These are phyloP conservation scores for Bruguiera parviflora DNA, from an alignment of 345 rosid species.

Conservation along the genomic window DNA sequence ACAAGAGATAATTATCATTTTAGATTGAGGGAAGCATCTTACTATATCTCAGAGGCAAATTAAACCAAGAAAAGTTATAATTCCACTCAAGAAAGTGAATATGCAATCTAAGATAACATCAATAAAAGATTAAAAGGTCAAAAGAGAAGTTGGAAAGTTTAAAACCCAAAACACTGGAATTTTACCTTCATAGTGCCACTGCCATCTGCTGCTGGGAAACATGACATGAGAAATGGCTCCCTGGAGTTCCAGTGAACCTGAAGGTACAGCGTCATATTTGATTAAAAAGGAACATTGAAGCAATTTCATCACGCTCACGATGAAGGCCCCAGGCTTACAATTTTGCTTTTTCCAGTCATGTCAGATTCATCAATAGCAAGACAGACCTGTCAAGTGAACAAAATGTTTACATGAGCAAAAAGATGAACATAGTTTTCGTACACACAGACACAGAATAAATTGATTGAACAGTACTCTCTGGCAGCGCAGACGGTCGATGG, in stretches of 20 bases:
- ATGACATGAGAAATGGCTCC: slow-evolving; percentile 88
- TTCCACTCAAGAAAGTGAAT: too few species aligned
- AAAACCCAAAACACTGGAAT: background rate
- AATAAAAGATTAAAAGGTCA: background rate
- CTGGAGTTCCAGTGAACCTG: slow-evolving; percentile 81
- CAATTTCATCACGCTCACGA: slow-evolving; percentile 4
- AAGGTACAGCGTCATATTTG: slow-evolving; percentile 22
- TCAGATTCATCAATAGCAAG: too few species aligned
- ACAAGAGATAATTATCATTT: too few species aligned
- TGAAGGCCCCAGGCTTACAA: slow-evolving; percentile 42
- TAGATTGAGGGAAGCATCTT: background rate
- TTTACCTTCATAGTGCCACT: slow-evolving; percentile 91
- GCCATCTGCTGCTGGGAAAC: slow-evolving; percentile 96
- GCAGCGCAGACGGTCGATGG: slow-evolving; percentile 23
- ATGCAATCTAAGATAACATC: too few species aligned
- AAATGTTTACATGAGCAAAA: background rate
- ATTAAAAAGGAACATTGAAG: slow-evolving; percentile 10
- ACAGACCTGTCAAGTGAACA: slow-evolving; percentile 41
- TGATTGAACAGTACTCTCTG: slow-evolving; percentile 8
- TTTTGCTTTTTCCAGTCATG: slow-evolving; percentile 64
- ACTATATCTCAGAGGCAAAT: too few species aligned
- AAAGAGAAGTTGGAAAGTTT: too few species aligned
- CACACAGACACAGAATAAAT: background rate
- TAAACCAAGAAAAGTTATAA: too few species aligned
- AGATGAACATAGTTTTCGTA: too few species aligned